phyloP scores from a whole-genome alignment of 1,139 yeast species.

The Candida gigantensis region DNA sequence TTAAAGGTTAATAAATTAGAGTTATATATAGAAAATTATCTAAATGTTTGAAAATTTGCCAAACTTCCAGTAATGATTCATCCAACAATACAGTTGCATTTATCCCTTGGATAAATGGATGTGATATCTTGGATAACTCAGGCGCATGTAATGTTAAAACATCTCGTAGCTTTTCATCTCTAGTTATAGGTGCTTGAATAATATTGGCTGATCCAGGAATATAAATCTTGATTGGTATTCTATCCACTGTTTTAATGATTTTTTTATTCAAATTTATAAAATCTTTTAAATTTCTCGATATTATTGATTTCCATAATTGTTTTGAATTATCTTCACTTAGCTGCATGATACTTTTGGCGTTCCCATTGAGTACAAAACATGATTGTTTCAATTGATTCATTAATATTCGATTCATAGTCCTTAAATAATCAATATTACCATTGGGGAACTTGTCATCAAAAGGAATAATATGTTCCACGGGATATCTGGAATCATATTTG shows the following conservation, averaged over 20 bases:
- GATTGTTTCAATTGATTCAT: constrained; percentile 80
- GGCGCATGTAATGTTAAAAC: constrained; percentile 46
- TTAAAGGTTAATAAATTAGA: constrained; percentile 35
- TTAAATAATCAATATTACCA: constrained; percentile 23
- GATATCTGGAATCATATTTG: constrained; percentile 40
- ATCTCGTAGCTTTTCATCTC: constrained; percentile 38
- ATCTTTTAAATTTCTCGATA: constrained; percentile 29
- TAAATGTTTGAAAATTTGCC: constrained; percentile 54
- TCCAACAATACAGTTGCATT: constrained; percentile 40
- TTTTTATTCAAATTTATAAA: constrained; percentile 24
- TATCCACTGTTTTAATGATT: constrained; percentile 36
- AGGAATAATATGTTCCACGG: constrained; percentile 56
- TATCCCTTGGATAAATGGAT: constrained; percentile 67
- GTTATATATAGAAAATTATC: constrained; percentile 79
- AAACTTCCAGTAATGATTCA: constrained; percentile 52
- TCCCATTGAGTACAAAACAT: constrained; percentile 70
- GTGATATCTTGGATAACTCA: constrained; percentile 46
- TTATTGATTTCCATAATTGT: constrained; percentile 56
- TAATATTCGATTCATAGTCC: constrained; percentile 53
- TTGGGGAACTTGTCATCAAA: constrained; percentile 17
- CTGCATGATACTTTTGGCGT: constrained; percentile 73
- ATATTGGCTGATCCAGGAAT: constrained; percentile 47
- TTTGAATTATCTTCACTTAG: constrained; percentile 63
- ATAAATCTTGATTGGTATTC: constrained; percentile 63
- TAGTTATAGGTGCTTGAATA: constrained; percentile 50